Base-by-base conservation (phyloP, 805 yeast genomes). In the Candida corydali region DNA sequence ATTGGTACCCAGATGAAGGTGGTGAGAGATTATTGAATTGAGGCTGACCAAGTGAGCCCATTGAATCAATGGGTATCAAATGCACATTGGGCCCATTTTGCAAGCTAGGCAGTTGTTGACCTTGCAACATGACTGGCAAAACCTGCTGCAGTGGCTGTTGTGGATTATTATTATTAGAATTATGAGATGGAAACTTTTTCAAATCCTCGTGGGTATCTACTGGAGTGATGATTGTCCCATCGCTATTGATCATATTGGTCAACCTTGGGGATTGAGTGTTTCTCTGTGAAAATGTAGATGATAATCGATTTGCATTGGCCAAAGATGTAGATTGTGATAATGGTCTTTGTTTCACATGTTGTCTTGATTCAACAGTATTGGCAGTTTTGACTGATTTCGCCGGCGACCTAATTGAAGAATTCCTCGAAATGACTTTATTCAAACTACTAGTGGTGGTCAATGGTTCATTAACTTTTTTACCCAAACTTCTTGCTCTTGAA, bases 401-500 rank as follows among this genome's bases (percentile, higher is more conserved):
- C 16, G 38, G 38, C 14, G 38, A 35, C 8, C 15, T 19, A 18
- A 33, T 14, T 10, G 33, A 27, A 10, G 38, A 35, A 12, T 23
- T 26, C 14, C 36, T 23, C 29, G 23, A 29, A n/a, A 23, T 22
- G 17, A 32, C 37, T 23, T 35, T 28, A 20, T 29, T 19, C 5
- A 32, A 17, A 25, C 34, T 29, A 11, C 27, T 23, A 32, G 32
- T 32, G 17, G 36, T 26, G 11, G 39, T 25, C 5, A 32, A 5
- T n/a, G 17, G 4, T 8, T 20, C 15, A 19, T 29, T 22, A 17
- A 27, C 23, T n/a, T 38, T 47, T 12, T 41, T 42, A 33, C 45
- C 45, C 38, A 64, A 45, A 37, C 46, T 65, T 32, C 70, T 63
- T 1, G 81, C 70, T 51, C 86, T 69, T 10, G 81, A 70, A 18